Evolutionary conservation across 2,329 filamentous ascomycete species (phyloP), one percentile per base, ranked within the genome.

Genomic region (Aspergillus piperis): DNA sequence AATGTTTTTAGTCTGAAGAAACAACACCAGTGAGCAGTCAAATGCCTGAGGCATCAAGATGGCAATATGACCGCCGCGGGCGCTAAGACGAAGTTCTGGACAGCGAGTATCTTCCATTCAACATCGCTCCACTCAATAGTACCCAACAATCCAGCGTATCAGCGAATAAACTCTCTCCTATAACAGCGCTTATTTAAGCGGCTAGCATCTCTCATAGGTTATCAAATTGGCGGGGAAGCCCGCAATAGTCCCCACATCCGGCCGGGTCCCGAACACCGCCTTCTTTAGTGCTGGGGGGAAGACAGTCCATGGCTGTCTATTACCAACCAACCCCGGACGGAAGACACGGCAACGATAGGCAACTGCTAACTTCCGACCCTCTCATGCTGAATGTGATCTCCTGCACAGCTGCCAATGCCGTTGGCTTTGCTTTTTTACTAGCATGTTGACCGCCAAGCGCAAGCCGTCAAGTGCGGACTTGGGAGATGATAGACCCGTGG

Each of bases 361-460:
- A 38, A 17, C 42, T 21, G 39, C 49, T 58, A 27, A 42, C 27
- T 10, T 41, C 32, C 41, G 19, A 53, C 32, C 50, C 44, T 30
- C 8, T 44, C 59, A 7, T 27, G 27, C 47, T 50, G 47, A 50
- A 50, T 50, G 47, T 50, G 47, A 50, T 30, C 47, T 50, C n/a
- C 44, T 42, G 8, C 15, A 11, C 39, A 27, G 42, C 41, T 63
- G 57, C 57, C 25, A 62, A 44, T 59, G 59, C 54, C 60, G 52
- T 48, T 66, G 66, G 64, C 62, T 60, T 60, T 58, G 41, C 61
- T n/a, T 56, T 27, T 59, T 62, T 13, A 62, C 64, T 27, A 66
- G 62, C 48, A 65, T 68, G 64, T 57, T 67, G 44, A 60, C 66
- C 32, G 51, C 66, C 38, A 74, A 74, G 56, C 73, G 72, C 63